Evolutionary conservation across 495 filamentous ascomycete genomes (phyloP), one percentile per base, ranked within the genome.

Genomic region (Echria macrotheca): DNA sequence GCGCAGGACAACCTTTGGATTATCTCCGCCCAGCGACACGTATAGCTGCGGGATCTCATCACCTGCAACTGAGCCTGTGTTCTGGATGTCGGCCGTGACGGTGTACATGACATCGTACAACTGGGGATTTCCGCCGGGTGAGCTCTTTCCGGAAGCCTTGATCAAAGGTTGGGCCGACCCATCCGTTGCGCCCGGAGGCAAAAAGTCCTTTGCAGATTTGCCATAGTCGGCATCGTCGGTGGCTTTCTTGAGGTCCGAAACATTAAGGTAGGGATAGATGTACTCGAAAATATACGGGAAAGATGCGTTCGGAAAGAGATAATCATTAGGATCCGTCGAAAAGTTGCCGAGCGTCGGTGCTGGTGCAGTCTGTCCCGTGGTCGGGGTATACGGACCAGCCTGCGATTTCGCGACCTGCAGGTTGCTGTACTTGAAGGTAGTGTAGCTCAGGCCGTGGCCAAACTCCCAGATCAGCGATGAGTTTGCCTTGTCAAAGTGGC

Each of bases 181-280:
- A 59, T 89, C 77, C 10, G 63, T 75, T 2, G 85, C 83, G 32
- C 78, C 75, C 1, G 77, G 70, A 5, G 91, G 91, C 19, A 91
- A 73, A 62, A 84, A 87, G 23, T 81, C 56, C 15, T 73, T 68
- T 35, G 76, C 69, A 1, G 74, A 69, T 60, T 77, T 58, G 36
- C 86, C 89, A 63, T 89, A 95, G 52, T 79, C 49, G 0, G 80
- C 77, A 56, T 91, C 86, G 8, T 67, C 73, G 9, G 84, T 84
- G 0, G 86, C 77, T 0, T 64, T 68, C 43, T 70, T 53, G 36
- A 69, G 65, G 26, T 85, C 79, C 17, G 89, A 86, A 25, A 72
- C 77, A 74, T 93, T 91, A 53, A 98, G 64, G 69, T 85, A 98
- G 5, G 93, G 93, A 70, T 98, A 98, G 64, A 98, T 88, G 77